These are phyloP conservation scores for Hydnomerulius pinastri DNA, from an alignment of 768 basidiomycete genomes.

Conservation along the genomic window DNA sequence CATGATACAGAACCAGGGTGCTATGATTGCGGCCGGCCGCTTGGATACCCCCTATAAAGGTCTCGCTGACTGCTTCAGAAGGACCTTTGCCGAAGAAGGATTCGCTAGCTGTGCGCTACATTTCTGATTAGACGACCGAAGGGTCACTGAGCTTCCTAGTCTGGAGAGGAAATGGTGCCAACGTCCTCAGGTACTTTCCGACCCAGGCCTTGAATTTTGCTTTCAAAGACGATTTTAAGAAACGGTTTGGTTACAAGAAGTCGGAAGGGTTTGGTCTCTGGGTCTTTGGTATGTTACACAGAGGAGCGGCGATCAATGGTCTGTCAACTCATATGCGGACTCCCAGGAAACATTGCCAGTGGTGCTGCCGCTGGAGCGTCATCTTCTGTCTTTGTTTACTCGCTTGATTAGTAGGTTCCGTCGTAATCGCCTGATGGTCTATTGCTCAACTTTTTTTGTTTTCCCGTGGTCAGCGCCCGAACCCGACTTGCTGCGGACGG, in stretches of 20 bases:
- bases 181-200: slow-evolving; percentile 47
- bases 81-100: slow-evolving; percentile 40
- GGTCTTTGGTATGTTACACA: slow-evolving; percentile 31
- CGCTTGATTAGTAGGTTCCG: slow-evolving; percentile 42
- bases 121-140: background rate
- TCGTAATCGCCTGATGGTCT: background rate
- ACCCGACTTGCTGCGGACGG: slow-evolving; percentile 44
- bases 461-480: slow-evolving; percentile 32
- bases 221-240: slow-evolving; percentile 48
- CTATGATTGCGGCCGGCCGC: slow-evolving; percentile 39
- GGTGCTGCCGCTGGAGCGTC: slow-evolving; percentile 47
- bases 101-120: slow-evolving; percentile 33
- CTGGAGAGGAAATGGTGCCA: slow-evolving; percentile 48
- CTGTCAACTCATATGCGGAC: background rate
- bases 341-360: slow-evolving; percentile 40
- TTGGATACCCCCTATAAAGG: slow-evolving; percentile 38
- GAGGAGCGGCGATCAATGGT: background rate
- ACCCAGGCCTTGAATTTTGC: slow-evolving; percentile 50
- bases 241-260: slow-evolving; percentile 37
- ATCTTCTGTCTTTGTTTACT: slow-evolving; percentile 45
- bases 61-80: slow-evolving; percentile 36
- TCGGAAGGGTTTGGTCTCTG: slow-evolving; percentile 39
- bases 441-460: background rate
- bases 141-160: slow-evolving; percentile 26
- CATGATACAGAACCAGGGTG: slow-evolving; percentile 42